Evolutionary conservation across 2,329 filamentous ascomycete genomes (phyloP).

Genomic region (Beauveria pseudobassiana): DNA sequence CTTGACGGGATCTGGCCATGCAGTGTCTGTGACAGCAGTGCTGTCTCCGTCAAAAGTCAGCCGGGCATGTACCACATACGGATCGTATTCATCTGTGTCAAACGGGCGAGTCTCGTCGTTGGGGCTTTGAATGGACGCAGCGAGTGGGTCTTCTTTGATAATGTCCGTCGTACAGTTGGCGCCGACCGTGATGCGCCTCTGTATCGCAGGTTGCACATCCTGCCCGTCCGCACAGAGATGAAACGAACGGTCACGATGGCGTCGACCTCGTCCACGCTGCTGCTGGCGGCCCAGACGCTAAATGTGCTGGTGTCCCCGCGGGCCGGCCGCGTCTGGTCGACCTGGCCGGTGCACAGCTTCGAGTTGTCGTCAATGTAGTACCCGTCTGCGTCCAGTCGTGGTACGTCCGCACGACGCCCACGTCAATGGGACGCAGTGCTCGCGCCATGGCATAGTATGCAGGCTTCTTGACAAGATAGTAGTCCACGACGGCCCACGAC

Average conservation of each 20-base stretch:
- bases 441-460: conserved; percentile 45
- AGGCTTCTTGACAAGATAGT: conserved; percentile 55
- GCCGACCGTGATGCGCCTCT: conserved; percentile 18
- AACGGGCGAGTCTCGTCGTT: conserved; percentile 18
- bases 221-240: conserved; percentile 33
- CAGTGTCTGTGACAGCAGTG: conserved; percentile 39
- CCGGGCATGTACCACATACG: conserved; percentile 40
- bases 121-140: conserved; percentile 4
- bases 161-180: conserved; percentile 35
- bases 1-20: conserved; percentile 58
- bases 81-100: conserved; percentile 30
- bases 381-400: conserved; percentile 32
- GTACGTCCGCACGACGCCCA: conserved; percentile 44
- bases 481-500: conserved; percentile 59
- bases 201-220: conserved; percentile 23
- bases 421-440: conserved; percentile 51
- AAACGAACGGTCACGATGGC: conserved; percentile 28
- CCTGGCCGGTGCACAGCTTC: conserved; percentile 27
- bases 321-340: conserved; percentile 30
- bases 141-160: conserved; percentile 15
- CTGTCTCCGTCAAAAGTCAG: conserved; percentile 29
- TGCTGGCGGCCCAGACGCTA: conserved; percentile 38
- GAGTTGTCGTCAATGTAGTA: conserved; percentile 15
- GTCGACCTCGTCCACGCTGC: conserved; percentile 17
- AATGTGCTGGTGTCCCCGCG: conserved; percentile 27